Conservation (phyloP, 805 yeast genomes). For the Suhomyces sp. region DNA sequence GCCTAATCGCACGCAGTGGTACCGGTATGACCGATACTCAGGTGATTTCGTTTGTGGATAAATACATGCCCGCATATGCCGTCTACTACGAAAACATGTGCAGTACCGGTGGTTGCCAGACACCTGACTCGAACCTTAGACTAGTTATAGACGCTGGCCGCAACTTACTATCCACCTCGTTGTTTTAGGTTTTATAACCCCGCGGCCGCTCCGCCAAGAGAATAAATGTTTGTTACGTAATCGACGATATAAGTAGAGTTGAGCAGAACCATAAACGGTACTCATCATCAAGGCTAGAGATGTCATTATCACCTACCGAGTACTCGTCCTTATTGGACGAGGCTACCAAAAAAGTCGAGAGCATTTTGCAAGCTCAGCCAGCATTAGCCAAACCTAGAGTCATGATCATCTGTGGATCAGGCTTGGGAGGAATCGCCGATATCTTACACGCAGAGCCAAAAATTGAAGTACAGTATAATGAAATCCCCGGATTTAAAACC, state of each 20-base stretch:
- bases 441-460: conserved; percentile 40
- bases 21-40: conserved; percentile 76
- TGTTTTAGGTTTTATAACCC: neutral
- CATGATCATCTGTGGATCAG: conserved; percentile 91
- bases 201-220: neutral
- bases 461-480: conserved; percentile 55
- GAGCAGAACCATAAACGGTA: neutral
- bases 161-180: conserved; percentile 2
- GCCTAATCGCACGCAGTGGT: conserved; percentile 50
- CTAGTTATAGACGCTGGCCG: conserved; percentile 15
- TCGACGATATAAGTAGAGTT: neutral
- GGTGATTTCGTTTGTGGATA: conserved; percentile 66
- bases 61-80: conserved; percentile 85
- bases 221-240: neutral
- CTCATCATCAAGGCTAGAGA: neutral
- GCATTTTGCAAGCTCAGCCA: conserved; percentile 10
- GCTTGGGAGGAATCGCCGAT: conserved; percentile 80
- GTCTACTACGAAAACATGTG: conserved; percentile 56
- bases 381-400: conserved; percentile 49
- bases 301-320: conserved; percentile 13
- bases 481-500: conserved; percentile 74
- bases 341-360: conserved; percentile 17
- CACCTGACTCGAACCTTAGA: conserved; percentile 12
- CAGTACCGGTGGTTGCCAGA: conserved; percentile 10
- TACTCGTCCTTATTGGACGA: conserved; percentile 17